Percentiles rank a stretch among this genome's conserved stretches.
These are phyloP conservation scores for Triticum timopheevii DNA, from an alignment of 176 grass and related monocot genomes.

Conservation along the genomic window DNA sequence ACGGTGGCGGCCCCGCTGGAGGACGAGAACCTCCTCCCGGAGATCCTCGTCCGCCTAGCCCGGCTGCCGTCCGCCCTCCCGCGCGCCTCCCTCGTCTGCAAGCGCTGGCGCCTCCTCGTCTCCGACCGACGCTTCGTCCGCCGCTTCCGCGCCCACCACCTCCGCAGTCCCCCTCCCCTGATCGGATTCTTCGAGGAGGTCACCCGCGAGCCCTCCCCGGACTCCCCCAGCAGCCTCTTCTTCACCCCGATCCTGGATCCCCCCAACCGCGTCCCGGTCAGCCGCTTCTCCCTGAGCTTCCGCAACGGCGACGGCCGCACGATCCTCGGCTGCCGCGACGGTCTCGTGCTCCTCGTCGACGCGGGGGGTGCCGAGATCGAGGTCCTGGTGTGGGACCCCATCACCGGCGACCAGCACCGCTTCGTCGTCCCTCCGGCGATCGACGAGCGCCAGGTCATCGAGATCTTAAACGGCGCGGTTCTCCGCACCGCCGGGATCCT, in stretches of 20 bases:
- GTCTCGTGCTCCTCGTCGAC: neutral
- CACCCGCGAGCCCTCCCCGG: neutral
- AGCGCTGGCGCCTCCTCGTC: constrained; percentile 9
- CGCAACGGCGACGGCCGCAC: neutral
- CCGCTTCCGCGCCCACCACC: neutral
- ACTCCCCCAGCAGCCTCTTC: neutral
- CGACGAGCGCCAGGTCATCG: neutral
- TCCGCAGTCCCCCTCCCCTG: neutral
- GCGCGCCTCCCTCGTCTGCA: constrained; percentile 8
- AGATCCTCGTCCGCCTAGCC: neutral
- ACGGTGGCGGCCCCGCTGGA: neutral
- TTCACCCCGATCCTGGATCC: neutral
- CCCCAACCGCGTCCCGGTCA: neutral
- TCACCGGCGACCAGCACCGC: neutral
- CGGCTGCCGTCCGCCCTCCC: neutral
- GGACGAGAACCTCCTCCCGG: neutral
- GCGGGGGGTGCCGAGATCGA: neutral
- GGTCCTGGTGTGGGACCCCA: constrained; percentile 18
- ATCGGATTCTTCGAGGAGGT: neutral
- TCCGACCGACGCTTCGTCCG: neutral
- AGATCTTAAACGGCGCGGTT: neutral
- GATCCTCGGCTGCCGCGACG: constrained; percentile 1
- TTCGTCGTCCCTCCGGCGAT: neutral
- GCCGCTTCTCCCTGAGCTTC: neutral
- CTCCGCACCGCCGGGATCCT: neutral